These are phyloP conservation scores for Cercophora sp. DNA, from an alignment of 495 filamentous ascomycete species.

Conservation along the genomic window DNA sequence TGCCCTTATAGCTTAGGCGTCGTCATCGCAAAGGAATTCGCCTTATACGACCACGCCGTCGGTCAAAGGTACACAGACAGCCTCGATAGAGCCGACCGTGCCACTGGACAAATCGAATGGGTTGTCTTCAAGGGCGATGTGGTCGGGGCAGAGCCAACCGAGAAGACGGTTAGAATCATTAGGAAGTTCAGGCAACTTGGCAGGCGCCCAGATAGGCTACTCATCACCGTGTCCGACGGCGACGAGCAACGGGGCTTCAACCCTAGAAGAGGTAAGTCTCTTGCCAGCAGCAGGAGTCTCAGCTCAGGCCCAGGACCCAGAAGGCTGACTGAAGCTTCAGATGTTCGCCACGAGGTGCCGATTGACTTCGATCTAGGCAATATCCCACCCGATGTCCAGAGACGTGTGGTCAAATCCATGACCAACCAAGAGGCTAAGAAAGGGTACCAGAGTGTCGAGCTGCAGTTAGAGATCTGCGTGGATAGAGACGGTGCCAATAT, in stretches of 20 bases:
- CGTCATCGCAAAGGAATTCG: slow-evolving; percentile 7
- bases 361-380: slow-evolving; percentile 8
- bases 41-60: not conserved
- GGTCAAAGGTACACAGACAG: slow-evolving; percentile 7
- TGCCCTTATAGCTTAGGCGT: slow-evolving; percentile 12
- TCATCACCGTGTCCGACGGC: not conserved
- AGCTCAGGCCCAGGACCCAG: not conserved
- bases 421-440: not conserved
- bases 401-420: not conserved
- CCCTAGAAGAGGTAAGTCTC: not conserved
- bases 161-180: slow-evolving; percentile 7
- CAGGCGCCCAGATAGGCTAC: not conserved
- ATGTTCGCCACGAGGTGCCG: not conserved
- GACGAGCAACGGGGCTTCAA: not conserved
- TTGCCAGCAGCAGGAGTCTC: too few relatives aligned
- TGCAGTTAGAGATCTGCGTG: not conserved
- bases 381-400: not conserved
- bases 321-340: not conserved
- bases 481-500: not conserved
- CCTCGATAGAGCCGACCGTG: not conserved
- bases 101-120: slow-evolving; percentile 9
- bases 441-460: not conserved
- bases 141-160: not conserved
- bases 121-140: slow-evolving; percentile 12
- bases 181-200: slow-evolving; percentile 5